Percentiles rank a stretch among this genome's conserved stretches.
These are phyloP conservation scores for Ophiostoma quercus DNA, from an alignment of 2,329 filamentous ascomycete genomes.

Conservation along the genomic window DNA sequence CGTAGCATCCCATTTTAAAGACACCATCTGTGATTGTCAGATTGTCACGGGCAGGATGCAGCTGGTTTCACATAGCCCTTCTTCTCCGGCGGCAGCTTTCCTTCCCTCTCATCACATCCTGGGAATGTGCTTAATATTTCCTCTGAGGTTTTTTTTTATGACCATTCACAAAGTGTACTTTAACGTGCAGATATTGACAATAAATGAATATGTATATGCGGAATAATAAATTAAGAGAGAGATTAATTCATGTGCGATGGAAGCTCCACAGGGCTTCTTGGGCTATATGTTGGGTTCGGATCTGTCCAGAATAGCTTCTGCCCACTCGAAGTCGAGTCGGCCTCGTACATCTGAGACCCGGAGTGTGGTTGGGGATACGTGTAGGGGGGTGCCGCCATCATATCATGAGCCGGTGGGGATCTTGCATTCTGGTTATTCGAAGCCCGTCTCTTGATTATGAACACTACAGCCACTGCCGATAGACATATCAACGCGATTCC, in stretches of 20 bases:
- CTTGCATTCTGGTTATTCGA: background rate
- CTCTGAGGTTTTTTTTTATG: no score
- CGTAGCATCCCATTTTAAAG: no score
- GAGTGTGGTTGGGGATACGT: background rate
- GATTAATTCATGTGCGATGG: background rate
- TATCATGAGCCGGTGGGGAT: background rate
- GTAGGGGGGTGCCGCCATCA: background rate
- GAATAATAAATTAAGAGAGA: background rate
- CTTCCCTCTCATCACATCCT: no score
- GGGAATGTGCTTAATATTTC: no score
- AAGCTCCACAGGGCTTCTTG: background rate
- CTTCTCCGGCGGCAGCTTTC: no score
- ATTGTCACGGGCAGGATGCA: no score
- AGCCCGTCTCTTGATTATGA: slow-evolving; percentile 1
- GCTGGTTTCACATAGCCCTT: no score
- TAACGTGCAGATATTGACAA: background rate
- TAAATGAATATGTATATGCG: background rate
- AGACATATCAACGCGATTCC: background rate
- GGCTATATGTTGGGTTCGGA: background rate
- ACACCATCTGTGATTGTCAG: no score
- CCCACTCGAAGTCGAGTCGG: background rate
- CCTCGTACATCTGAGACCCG: background rate
- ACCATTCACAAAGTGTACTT: background rate
- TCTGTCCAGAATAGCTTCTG: background rate
- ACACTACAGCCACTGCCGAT: slow-evolving; percentile 8